Base-by-base conservation (phyloP, 768 basidiomycete genomes). In the Tricholoma matsutake region DNA sequence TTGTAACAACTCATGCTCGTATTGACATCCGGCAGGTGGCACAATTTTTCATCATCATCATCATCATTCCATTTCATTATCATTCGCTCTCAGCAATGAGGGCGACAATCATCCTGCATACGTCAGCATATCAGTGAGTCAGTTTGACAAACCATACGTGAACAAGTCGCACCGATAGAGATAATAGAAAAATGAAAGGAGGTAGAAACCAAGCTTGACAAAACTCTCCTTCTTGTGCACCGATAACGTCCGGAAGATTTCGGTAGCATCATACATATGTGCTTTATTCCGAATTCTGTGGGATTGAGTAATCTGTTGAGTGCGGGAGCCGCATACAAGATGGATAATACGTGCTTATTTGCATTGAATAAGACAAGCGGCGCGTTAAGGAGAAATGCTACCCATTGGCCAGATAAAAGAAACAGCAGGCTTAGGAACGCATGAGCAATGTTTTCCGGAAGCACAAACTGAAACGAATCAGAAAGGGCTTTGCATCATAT, bases 201-300 rank as follows among this genome's bases (percentile, higher is more conserved):
- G 86, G 73, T 94, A 96, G 77, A 94, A 94, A 10, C 92, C 94
- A 58, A 97, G 88, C 78, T 96, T 97, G 75, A 95, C 83, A 71
- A 97, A 96, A 67, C 89, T 89, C 78, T 96, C 96, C 71, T 94
- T 97, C 80, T 99, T 99, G 78, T 98, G 97, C 41, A 83, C 86
- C 13, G 89, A 85, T 52, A 98, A 78, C 59, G 96, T 94, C 66
- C 97, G 86, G 84, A 99, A 99, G 65, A 98, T 99, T 78, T 99
- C 97, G 22, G 96, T 98, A 58, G 97, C 97, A 72, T 99, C 97
- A 72, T 97, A 98, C 94, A 98, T 96, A 78, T 98, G 96, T 70
- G 89, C 89, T 72, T 94, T 93, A 73, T 87, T 88, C 66, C 89
- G 85, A 72, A 98, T 94, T 77, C 95, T 97, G 70, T 9, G 59